Percentiles rank a stretch among this genome's conserved stretches.
These are phyloP conservation scores for Phaffomyces opuntiae DNA, from an alignment of 805 yeast genomes.

Conservation along the genomic window DNA sequence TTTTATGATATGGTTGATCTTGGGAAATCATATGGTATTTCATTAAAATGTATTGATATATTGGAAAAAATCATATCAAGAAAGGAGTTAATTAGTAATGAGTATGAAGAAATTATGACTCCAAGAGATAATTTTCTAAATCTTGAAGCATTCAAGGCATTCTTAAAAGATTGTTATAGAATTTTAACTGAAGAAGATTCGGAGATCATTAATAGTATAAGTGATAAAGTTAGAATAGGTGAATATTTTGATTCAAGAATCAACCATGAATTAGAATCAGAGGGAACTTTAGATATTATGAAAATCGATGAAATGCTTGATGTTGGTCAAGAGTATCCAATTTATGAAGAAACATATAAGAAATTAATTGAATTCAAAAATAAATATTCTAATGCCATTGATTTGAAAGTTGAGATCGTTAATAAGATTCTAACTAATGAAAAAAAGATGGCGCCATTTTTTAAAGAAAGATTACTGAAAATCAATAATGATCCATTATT, in stretches of 20 bases:
- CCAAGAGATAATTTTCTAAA: neutral
- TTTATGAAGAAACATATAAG: constrained; percentile 11
- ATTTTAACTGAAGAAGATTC: constrained; percentile 21
- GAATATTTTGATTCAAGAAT: constrained; percentile 10
- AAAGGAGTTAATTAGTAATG: constrained; percentile 31
- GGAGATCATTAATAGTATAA: constrained; percentile 7
- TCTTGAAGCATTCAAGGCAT: constrained; percentile 16
- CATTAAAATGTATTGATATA: constrained; percentile 39
- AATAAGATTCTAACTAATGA: neutral
- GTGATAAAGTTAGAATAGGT: constrained; percentile 11
- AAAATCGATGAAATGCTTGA: constrained; percentile 9
- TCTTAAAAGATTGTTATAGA: constrained; percentile 21
- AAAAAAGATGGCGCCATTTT: neutral
- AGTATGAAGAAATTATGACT: constrained; percentile 15
- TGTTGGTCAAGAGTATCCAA: constrained; percentile 17
- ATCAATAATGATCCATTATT: neutral
- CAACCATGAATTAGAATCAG: constrained; percentile 1
- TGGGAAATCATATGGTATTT: constrained; percentile 56
- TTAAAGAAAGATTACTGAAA: constrained; percentile 1
- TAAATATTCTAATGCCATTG: constrained; percentile 9
- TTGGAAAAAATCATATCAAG: constrained; percentile 33
- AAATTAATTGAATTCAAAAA: constrained; percentile 11
- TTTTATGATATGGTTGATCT: constrained; percentile 45
- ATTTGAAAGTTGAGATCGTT: constrained; percentile 5
- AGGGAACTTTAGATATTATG: constrained; percentile 1